These are phyloP conservation scores for Gelatoporia subvermispora DNA, from an alignment of 768 basidiomycete species.

Conservation along the genomic window DNA sequence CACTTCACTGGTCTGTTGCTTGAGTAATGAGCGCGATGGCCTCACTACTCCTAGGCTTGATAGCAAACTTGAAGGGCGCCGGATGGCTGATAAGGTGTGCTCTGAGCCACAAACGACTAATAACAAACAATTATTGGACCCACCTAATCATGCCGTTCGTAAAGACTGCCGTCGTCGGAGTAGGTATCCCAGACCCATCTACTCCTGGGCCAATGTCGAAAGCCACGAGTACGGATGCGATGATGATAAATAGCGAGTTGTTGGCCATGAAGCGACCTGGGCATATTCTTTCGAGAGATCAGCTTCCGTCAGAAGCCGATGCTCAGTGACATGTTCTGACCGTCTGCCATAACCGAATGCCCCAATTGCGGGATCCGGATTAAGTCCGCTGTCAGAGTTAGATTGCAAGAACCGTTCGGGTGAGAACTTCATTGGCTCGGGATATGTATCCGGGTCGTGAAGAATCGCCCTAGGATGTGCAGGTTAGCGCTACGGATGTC, in stretches of 20 bases:
- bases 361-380: conserved; percentile 11
- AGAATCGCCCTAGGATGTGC: conserved; percentile 27
- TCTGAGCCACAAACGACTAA: not conserved
- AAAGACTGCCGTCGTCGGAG: conserved; percentile 11
- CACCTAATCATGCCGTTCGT: conserved; percentile 10
- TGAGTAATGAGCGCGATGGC: conserved; percentile 6
- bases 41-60: conserved; percentile 9
- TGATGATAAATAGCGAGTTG: conserved; percentile 11
- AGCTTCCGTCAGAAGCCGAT: too few species aligned
- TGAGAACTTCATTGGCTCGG: conserved; percentile 23
- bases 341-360: conserved; percentile 24
- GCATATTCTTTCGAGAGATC: conserved; percentile 9
- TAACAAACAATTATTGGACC: not conserved
- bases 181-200: conserved; percentile 2
- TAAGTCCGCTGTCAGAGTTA: conserved; percentile 20
- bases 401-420: conserved; percentile 21
- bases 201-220: conserved; percentile 12
- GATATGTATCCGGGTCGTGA: conserved; percentile 40
- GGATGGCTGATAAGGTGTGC: conserved; percentile 7
- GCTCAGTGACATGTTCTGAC: conserved; percentile 1
- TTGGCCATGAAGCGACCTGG: conserved; percentile 14
- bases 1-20: too few species aligned
- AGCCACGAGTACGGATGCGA: conserved; percentile 11
- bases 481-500: not conserved
- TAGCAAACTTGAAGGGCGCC: conserved; percentile 11